These are phyloP conservation scores for Xylaria multiplex DNA, from an alignment of 2,329 filamentous ascomycete species.

Conservation along the genomic window DNA sequence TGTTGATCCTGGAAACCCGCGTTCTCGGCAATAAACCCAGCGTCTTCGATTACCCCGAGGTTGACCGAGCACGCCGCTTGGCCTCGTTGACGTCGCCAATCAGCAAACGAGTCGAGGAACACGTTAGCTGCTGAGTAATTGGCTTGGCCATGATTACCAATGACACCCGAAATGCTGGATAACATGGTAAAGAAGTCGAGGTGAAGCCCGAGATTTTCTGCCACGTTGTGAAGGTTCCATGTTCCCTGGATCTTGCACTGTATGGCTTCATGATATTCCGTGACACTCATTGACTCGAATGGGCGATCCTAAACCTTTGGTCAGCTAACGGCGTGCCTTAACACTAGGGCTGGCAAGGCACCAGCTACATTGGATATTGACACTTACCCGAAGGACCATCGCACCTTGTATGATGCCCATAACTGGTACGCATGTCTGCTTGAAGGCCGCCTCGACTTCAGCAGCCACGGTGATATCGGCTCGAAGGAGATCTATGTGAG, in stretches of 20 bases:
- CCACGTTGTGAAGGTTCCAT: slow-evolving; percentile 51
- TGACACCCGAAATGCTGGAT: slow-evolving; percentile 50
- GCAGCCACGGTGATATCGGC: slow-evolving; percentile 39
- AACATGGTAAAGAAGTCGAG: slow-evolving; percentile 54
- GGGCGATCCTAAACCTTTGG: slow-evolving; percentile 34
- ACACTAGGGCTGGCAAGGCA: too few relatives aligned
- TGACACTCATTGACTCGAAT: slow-evolving; percentile 47
- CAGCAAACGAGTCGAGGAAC: slow-evolving; percentile 54
- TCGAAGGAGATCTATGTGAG: slow-evolving; percentile 27
- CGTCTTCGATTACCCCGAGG: slow-evolving; percentile 52
- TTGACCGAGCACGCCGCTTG: slow-evolving; percentile 52
- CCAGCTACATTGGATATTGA: background rate
- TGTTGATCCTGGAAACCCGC: slow-evolving; percentile 24
- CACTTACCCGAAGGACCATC: slow-evolving; percentile 29
- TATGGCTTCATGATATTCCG: slow-evolving; percentile 47
- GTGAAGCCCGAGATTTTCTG: slow-evolving; percentile 26
- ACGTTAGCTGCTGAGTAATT: slow-evolving; percentile 56
- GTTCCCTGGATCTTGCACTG: slow-evolving; percentile 52
- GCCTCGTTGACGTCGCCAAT: slow-evolving; percentile 49
- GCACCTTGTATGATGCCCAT: slow-evolving; percentile 46
- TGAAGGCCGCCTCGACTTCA: slow-evolving; percentile 32
- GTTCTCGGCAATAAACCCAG: slow-evolving; percentile 47
- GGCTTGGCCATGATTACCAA: slow-evolving; percentile 51
- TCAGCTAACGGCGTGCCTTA: background rate
- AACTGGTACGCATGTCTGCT: slow-evolving; percentile 23